Conservation (phyloP, 805 yeast species). For the Wickerhamiella domercqiae region DNA sequence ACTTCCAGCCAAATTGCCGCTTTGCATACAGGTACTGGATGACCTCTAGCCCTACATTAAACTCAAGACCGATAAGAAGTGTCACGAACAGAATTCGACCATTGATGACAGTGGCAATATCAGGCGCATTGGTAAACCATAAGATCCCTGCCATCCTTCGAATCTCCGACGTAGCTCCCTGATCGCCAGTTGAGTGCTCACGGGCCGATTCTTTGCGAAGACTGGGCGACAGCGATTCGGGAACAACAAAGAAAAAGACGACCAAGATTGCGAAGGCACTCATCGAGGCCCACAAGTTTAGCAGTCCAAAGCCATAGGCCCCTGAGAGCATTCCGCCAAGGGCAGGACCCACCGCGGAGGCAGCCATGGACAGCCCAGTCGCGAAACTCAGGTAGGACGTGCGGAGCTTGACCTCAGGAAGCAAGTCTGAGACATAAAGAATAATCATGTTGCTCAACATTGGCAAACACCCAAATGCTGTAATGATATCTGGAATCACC, state of each 20-base stretch:
- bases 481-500: slow-evolving; percentile 7
- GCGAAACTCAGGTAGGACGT: slow-evolving; percentile 9
- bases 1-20: slow-evolving; percentile 9
- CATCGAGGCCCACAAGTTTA: too few species aligned
- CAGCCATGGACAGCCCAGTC: slow-evolving; percentile 8
- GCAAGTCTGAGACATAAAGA: slow-evolving; percentile 8
- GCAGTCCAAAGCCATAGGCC: slow-evolving; percentile 3
- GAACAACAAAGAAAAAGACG: background rate
- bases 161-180: too few species aligned
- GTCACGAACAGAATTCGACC: slow-evolving; percentile 8
- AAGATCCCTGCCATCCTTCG: too few species aligned
- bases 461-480: slow-evolving; percentile 9
- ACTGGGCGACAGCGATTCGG: too few species aligned
- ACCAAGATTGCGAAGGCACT: too few species aligned
- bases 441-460: slow-evolving; percentile 9
- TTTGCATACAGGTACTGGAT: slow-evolving; percentile 11
- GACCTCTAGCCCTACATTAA: slow-evolving; percentile 10
- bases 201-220: too few species aligned
- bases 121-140: too few species aligned
- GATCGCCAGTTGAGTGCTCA: too few species aligned
- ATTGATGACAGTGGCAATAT: too few species aligned
- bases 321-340: slow-evolving; percentile 7
- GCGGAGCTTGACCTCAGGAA: slow-evolving; percentile 5
- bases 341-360: slow-evolving; percentile 11
- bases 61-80: slow-evolving; percentile 10